Evolutionary conservation across 345 rosid species (phyloP).

Genomic region (Eutrema japonicum): DNA sequence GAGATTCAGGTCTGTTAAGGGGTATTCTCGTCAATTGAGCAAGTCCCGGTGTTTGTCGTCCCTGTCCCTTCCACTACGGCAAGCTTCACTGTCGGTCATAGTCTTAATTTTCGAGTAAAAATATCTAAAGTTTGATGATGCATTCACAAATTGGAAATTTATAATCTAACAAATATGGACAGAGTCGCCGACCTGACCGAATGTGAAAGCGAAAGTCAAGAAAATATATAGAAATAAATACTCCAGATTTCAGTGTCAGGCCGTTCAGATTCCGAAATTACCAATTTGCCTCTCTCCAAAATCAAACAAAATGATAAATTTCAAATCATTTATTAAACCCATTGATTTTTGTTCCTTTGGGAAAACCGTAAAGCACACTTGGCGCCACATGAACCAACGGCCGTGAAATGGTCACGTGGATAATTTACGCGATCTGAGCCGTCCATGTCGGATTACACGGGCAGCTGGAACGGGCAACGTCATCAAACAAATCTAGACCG

Average conservation of each 20-base stretch:
- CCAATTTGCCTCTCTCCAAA: slow-evolving; percentile 20
- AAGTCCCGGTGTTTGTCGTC: slow-evolving; percentile 4
- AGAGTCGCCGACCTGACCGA: slow-evolving; percentile 33
- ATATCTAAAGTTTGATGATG: neutral
- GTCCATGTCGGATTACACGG: slow-evolving; percentile 36
- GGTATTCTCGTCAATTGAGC: slow-evolving; percentile 23
- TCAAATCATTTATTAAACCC: neutral
- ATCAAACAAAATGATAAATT: neutral
- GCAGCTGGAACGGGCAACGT: slow-evolving; percentile 39
- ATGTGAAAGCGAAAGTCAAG: slow-evolving; percentile 6
- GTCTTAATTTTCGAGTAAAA: neutral
- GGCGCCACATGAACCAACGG: slow-evolving; percentile 35
- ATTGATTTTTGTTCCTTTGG: neutral
- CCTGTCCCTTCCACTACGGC: neutral
- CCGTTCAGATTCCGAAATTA: slow-evolving; percentile 14
- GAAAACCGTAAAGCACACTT: neutral
- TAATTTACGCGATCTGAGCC: slow-evolving; percentile 22
- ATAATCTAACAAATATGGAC: neutral
- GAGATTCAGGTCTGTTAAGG: neutral
- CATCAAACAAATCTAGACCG: slow-evolving; percentile 34
- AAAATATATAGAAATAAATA: neutral
- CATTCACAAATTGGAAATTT: neutral
- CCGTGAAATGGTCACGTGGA: slow-evolving; percentile 15
- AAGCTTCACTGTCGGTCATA: neutral
- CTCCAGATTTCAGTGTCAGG: neutral